phyloP scores from a whole-genome alignment of 2,329 filamentous ascomycete species.

The Fusarium nodosum region DNA sequence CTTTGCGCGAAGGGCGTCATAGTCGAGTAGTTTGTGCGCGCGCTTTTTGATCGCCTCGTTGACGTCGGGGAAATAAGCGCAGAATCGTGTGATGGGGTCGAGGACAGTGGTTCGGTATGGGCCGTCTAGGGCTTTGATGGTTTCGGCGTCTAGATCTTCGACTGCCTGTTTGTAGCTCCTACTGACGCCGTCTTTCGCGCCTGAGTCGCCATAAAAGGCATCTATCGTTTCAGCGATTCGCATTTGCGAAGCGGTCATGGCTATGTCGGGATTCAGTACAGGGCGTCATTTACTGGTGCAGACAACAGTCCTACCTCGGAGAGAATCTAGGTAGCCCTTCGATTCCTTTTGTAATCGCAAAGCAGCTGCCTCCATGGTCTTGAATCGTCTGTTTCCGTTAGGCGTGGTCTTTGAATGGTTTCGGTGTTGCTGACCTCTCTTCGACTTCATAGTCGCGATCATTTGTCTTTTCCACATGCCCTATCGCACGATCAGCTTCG shows the following conservation, averaged over 20 bases:
- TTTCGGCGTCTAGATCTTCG: constrained; percentile 96
- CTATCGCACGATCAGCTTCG: constrained; percentile 56
- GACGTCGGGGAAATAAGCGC: constrained; percentile 98
- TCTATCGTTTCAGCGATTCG: constrained; percentile 99
- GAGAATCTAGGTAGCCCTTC: constrained; percentile 95
- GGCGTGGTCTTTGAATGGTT: constrained; percentile 21
- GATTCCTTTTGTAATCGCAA: constrained; percentile 96
- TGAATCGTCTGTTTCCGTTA: constrained; percentile 78
- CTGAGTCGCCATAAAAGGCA: constrained; percentile 97
- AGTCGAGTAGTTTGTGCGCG: constrained; percentile 97
- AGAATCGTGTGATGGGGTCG: constrained; percentile 95
- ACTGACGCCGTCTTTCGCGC: constrained; percentile 93
- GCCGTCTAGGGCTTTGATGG: constrained; percentile 97
- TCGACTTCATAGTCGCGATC: constrained; percentile 99
- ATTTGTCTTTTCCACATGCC: constrained; percentile 98
- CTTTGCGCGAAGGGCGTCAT: constrained; percentile 94
- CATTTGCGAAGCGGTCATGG: constrained; percentile 99
- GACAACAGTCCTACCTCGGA: constrained; percentile 73
- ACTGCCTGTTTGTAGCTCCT: constrained; percentile 98
- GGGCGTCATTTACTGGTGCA: neutral
- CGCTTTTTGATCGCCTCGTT: constrained; percentile 99
- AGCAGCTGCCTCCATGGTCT: constrained; percentile 96
- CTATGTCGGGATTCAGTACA: constrained; percentile 60
- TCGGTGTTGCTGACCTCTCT: constrained; percentile 72
- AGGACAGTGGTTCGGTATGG: constrained; percentile 95